Base-by-base conservation (phyloP, 2,329 filamentous ascomycete species). In the Blastomyces gilchristii region DNA sequence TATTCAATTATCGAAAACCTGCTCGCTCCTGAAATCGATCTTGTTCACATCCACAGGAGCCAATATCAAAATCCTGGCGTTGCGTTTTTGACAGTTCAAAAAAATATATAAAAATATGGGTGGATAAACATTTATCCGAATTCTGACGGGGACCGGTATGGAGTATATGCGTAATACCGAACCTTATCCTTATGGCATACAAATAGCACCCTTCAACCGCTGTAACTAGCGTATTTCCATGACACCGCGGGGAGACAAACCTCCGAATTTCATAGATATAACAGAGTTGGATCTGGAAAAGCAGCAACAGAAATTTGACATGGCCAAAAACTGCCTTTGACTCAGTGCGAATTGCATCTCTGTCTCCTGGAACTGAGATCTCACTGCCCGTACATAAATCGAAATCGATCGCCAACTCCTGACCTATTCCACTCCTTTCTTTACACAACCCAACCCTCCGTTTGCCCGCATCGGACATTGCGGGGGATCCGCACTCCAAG, bases 241-340 rank as follows among this genome's bases (percentile, higher is more conserved):
- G 11, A 58, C n/a, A 22, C n/a, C n/a, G n/a, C n/a, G n/a, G n/a
- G n/a, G n/a, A 22, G n/a, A 22, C n/a, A 22, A 22, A 22, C n/a
- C n/a, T 22, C n/a, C n/a, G n/a, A 41, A 49, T 58, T 67, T 16
- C n/a, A 56, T 56, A 54, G 52, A 54, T 34, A 22, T 22, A 22
- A 22, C 52, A 22, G 31, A 31, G n/a, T 22, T 22, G n/a, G 31
- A 31, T 31, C 31, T 31, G n/a, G n/a, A 22, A 22, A 22, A 22
- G n/a, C n/a, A 22, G n/a, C n/a, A 22, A 22, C n/a, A 31, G 31
- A 6, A 31, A 31, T 31, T 6, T 31, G 31, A 3, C 31, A 31
- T 6, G 52, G 39, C 14, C 9, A 9, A 41, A 41, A 1, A 9
- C 14, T 12, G 39, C 11, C 14, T 41, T 11, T 41, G 39, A 41